phyloP scores from a whole-genome alignment of 2,329 filamentous ascomycete genomes.

The Cladosporium sphaerospermum region DNA sequence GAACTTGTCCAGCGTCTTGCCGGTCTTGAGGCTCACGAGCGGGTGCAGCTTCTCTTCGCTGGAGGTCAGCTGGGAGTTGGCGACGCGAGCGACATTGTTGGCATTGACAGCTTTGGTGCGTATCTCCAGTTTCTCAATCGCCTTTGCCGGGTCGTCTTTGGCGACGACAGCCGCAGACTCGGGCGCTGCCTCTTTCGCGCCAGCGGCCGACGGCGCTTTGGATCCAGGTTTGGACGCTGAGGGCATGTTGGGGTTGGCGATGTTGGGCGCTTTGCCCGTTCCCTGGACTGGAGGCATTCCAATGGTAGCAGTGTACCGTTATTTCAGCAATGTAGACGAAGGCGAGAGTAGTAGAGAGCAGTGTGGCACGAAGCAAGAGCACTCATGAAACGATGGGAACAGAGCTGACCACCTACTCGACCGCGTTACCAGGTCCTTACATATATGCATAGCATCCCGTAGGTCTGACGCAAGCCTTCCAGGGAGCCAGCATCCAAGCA shows the following conservation, averaged over 20 bases:
- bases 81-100: constrained; percentile 29
- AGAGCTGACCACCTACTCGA: background rate
- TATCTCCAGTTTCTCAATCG: constrained; percentile 26
- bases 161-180: constrained; percentile 14
- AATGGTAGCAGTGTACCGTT: background rate
- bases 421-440: background rate
- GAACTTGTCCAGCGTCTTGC: constrained; percentile 27
- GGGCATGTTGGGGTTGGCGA: constrained; percentile 12
- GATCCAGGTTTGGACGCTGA: constrained; percentile 13
- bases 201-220: constrained; percentile 14
- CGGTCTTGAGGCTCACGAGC: constrained; percentile 26
- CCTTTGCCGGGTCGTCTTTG: constrained; percentile 22
- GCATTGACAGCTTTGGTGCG: constrained; percentile 25
- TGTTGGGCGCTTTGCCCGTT: constrained; percentile 8
- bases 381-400: background rate
- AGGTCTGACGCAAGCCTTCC: constrained; percentile 9
- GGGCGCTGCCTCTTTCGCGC: constrained; percentile 6
- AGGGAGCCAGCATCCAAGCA: background rate
- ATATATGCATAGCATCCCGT: background rate
- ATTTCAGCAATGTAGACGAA: too few species aligned
- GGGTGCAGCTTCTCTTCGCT: constrained; percentile 26
- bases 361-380: too few species aligned
- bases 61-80: constrained; percentile 26
- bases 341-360: too few species aligned
- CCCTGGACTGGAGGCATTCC: constrained; percentile 10